phyloP scores from a whole-genome alignment of 1,139 yeast species.

The Scheffersomyces parashehatae region DNA sequence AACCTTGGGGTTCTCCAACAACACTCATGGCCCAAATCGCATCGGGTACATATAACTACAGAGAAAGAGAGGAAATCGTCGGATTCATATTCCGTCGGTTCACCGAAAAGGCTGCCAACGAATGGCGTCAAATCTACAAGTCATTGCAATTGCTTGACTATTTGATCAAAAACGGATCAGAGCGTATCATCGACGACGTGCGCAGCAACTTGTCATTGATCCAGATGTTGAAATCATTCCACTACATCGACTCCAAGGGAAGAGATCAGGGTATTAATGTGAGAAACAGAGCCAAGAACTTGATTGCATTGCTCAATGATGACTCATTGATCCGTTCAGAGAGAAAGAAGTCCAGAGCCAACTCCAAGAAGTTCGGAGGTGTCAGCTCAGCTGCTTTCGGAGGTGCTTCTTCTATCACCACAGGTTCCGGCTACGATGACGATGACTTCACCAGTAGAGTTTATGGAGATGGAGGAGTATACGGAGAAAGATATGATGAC shows the following conservation, averaged over 20 bases:
- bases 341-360: constrained; percentile 84
- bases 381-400: constrained; percentile 56
- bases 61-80: constrained; percentile 76
- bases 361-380: constrained; percentile 78
- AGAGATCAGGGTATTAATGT: constrained; percentile 97
- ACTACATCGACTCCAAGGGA: constrained; percentile 90
- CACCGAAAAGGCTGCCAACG: constrained; percentile 92
- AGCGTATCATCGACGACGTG: constrained; percentile 92
- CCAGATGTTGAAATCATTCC: constrained; percentile 90
- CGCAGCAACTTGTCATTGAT: constrained; percentile 80
- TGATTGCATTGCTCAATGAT: constrained; percentile 71
- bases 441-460: constrained; percentile 58
- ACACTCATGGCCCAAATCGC: constrained; percentile 94
- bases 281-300: constrained; percentile 82
- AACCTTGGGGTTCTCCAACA: constrained; percentile 99
- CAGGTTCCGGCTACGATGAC: constrained; percentile 48
- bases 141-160: constrained; percentile 89
- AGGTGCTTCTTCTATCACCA: constrained; percentile 45
- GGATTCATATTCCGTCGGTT: constrained; percentile 77
- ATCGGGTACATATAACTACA: constrained; percentile 86
- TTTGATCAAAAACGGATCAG: constrained; percentile 88
- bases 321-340: constrained; percentile 77
- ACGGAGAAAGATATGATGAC: constrained; percentile 66
- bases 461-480: constrained; percentile 81
- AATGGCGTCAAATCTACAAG: constrained; percentile 98